These are phyloP conservation scores for Xylaria sp. DNA, from an alignment of 2,329 filamentous ascomycete genomes.

Conservation along the genomic window DNA sequence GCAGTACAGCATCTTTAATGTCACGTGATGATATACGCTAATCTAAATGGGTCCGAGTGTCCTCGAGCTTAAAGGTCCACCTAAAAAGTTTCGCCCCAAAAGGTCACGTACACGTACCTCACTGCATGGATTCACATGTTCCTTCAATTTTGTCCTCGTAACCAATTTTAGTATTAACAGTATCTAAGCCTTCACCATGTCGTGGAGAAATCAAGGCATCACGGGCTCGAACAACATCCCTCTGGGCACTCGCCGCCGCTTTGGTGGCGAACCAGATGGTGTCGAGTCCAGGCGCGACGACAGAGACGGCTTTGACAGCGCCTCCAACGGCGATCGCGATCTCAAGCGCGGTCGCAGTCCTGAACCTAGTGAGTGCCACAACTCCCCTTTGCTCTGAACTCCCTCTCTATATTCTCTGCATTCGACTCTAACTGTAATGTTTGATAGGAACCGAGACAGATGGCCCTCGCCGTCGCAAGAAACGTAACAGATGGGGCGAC, in stretches of 20 bases:
- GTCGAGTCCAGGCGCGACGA: conserved; percentile 47
- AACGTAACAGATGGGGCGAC: conserved; percentile 98
- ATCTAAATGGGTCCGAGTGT: conserved; percentile 18
- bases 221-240: conserved; percentile 99
- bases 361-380: conserved; percentile 70
- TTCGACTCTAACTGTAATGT: conserved; percentile 30
- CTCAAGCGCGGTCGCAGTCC: conserved; percentile 93
- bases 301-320: conserved; percentile 49
- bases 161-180: background rate
- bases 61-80: conserved; percentile 8
- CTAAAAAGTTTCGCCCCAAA: conserved; percentile 38
- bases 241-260: conserved; percentile 83
- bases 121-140: background rate
- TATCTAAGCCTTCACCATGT: conserved; percentile 56
- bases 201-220: conserved; percentile 81
- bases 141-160: background rate
- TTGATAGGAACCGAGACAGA: conserved; percentile 67
- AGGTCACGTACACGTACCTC: background rate
- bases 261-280: conserved; percentile 69
- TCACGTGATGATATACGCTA: conserved; percentile 9
- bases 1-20: background rate
- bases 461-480: conserved; percentile 90
- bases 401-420: background rate
- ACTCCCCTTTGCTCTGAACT: background rate
- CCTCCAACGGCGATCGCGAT: conserved; percentile 58